Base-by-base conservation (phyloP, 768 basidiomycete species). In the Agaricus sinodeliciosus region DNA sequence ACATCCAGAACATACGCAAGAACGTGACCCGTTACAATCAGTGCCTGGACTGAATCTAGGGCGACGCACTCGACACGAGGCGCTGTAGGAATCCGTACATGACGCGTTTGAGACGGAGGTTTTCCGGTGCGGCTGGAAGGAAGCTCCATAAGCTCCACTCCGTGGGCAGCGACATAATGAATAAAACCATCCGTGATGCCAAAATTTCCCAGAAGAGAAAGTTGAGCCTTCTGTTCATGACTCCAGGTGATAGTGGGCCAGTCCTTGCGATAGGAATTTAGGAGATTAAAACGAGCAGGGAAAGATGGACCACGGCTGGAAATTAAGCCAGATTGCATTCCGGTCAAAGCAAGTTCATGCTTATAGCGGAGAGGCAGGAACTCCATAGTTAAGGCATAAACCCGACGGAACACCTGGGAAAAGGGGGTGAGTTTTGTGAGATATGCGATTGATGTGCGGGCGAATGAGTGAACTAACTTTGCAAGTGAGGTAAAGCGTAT, bases 311-410 rank as follows among this genome's bases (percentile, higher is more conserved):
- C 64, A 34, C 67, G 62, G 56, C 72, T 64, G 27, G 74, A 64
- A 34, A 68, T 70, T 16, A 72, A 67, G 4, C 79, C 79, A 60
- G 79, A 77, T 58, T 70, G 70, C 77, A 79, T 78, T 37, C 77
- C 78, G 51, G 72, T 63, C 18, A 73, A 47, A 15, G 73, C 77
- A 26, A 81, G 67, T 57, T 79, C 78, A 57, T 72, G 72, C 43
- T 69, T 72, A 63, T 81, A 81, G 27, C 70, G 71, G 54, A 81
- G 72, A 19, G 70, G 69, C 44, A 76, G 71, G 60, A 72, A 73
- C 35, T 72, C 72, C 71, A 72, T 72, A 39, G 74, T 72, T 40
- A 77, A 68, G 45, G 58, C 66, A 57, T 70, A 70, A 44, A 77
- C 66, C 55, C 79, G 69, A 51, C 64, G 63, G 58, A 79, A 77